Evolutionary conservation across 768 basidiomycete genomes (phyloP).

Genomic region (Tephrocybe rancida): DNA sequence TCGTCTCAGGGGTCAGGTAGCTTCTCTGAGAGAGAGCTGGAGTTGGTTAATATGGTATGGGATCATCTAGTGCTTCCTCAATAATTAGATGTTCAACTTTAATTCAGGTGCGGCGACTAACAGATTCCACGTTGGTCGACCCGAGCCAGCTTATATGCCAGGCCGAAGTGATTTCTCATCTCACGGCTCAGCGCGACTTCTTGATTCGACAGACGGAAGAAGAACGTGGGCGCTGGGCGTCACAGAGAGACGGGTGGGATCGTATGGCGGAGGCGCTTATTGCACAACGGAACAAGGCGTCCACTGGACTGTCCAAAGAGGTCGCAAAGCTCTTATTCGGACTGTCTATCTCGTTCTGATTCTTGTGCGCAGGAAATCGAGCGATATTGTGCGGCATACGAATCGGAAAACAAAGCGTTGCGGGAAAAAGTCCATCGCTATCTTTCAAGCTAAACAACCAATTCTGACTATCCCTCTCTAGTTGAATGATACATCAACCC

Average conservation of each 20-base stretch:
- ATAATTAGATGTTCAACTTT: not conserved
- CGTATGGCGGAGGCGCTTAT: conserved; percentile 70
- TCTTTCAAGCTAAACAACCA: not conserved
- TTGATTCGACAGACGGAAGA: conserved; percentile 54
- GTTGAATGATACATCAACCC: conserved; percentile 60
- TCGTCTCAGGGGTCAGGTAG: conserved; percentile 18
- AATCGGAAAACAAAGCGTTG: conserved; percentile 63
- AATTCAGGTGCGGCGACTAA: conserved; percentile 50
- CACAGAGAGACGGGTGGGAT: conserved; percentile 66
- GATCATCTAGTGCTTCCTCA: not conserved
- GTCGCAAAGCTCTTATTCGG: not conserved
- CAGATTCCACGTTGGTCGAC: conserved; percentile 36
- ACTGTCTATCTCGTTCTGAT: conserved; percentile 7
- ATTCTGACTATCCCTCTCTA: conserved; percentile 26
- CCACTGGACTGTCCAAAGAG: conserved; percentile 21
- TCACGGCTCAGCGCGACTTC: conserved; percentile 62
- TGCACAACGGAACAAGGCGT: conserved; percentile 44
- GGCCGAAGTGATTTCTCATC: conserved; percentile 58
- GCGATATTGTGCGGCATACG: conserved; percentile 47
- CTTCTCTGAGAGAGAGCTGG: conserved; percentile 42
- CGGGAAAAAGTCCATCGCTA: conserved; percentile 55
- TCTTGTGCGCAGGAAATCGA: conserved; percentile 51
- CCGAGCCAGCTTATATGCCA: conserved; percentile 55
- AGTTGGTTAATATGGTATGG: conserved; percentile 60
- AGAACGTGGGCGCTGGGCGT: conserved; percentile 61